Conservation (phyloP, 2,329 filamentous ascomycete species). For the Myriosclerotinia duriaeana region DNA sequence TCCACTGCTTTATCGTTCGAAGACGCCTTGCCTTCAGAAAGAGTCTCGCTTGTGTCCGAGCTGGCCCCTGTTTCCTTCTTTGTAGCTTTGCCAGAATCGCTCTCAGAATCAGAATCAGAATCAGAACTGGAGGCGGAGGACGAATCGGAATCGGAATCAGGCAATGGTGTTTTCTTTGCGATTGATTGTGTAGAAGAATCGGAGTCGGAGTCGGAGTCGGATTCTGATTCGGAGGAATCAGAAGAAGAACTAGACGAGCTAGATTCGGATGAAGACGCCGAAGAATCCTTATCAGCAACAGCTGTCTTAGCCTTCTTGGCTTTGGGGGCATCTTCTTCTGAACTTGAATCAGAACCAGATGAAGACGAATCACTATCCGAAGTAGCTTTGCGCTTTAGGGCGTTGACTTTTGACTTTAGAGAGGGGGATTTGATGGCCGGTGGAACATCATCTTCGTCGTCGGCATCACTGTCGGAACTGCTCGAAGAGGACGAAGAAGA, state of each 20-base stretch:
- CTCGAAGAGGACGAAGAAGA: conserved; percentile 42
- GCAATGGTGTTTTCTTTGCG: conserved; percentile 37
- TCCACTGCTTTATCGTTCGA: conserved; percentile 33
- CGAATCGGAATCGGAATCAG: conserved; percentile 38
- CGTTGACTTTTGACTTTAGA: conserved; percentile 43
- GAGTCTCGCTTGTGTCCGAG: conserved; percentile 40
- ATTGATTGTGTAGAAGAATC: conserved; percentile 36
- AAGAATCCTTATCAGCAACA: conserved; percentile 15
- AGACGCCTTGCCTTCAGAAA: conserved; percentile 37
- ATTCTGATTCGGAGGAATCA: conserved; percentile 39
- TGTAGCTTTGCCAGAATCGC: conserved; percentile 47
- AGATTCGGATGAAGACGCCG: conserved; percentile 33
- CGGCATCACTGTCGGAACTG: conserved; percentile 51
- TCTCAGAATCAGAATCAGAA: conserved; percentile 44
- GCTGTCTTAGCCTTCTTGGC: conserved; percentile 26
- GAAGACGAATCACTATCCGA: conserved; percentile 29
- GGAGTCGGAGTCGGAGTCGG: conserved; percentile 35
- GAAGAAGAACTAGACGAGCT: conserved; percentile 38
- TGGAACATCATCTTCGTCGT: conserved; percentile 48
- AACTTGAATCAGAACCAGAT: conserved; percentile 41
- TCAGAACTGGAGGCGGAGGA: conserved; percentile 37
- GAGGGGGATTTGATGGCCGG: conserved; percentile 33
- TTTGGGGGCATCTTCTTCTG: conserved; percentile 28
- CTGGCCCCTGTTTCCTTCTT: conserved; percentile 42
- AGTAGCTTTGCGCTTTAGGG: conserved; percentile 57